Evolutionary conservation across 2,329 filamentous ascomycete species (phyloP).

Genomic region (Tolypocladium tundrense): DNA sequence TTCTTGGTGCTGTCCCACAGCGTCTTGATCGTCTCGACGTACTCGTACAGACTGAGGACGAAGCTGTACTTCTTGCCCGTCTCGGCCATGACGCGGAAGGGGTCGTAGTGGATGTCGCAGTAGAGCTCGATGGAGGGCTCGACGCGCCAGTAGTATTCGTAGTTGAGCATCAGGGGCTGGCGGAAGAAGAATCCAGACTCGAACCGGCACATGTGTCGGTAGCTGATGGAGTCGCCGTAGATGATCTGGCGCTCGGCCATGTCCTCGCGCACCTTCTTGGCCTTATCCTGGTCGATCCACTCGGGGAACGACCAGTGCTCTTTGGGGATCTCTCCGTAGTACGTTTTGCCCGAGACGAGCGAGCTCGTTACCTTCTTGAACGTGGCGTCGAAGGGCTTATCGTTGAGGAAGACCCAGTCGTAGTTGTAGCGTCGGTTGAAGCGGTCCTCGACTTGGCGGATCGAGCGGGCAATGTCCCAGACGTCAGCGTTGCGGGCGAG

Average conservation of each 20-base stretch:
- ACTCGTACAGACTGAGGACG: slow-evolving; percentile 90
- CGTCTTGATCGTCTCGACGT: slow-evolving; percentile 89
- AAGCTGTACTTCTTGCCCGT: slow-evolving; percentile 98
- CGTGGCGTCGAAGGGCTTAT: slow-evolving; percentile 81
- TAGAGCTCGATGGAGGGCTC: slow-evolving; percentile 94
- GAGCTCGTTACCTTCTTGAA: slow-evolving; percentile 89
- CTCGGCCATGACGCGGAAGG: slow-evolving; percentile 94
- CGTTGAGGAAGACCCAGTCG: slow-evolving; percentile 98
- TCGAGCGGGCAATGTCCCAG: slow-evolving; percentile 94
- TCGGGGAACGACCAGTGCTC: slow-evolving; percentile 98
- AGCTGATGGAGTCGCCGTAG: slow-evolving; percentile 93
- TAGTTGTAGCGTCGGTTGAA: slow-evolving; percentile 97
- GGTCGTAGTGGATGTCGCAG: slow-evolving; percentile 92
- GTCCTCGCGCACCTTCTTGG: slow-evolving; percentile 79
- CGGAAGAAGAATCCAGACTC: slow-evolving; percentile 99
- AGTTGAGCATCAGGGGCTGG: slow-evolving; percentile 85
- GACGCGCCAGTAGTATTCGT: slow-evolving; percentile 99
- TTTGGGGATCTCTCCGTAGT: slow-evolving; percentile 78
- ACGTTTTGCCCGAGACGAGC: slow-evolving; percentile 84
- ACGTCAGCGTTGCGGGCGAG: slow-evolving; percentile 87
- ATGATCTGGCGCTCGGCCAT: slow-evolving; percentile 95
- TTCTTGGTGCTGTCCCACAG: slow-evolving; percentile 93
- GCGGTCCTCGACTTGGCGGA: slow-evolving; percentile 92
- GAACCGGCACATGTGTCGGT: slow-evolving; percentile 98
- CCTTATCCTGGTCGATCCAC: slow-evolving; percentile 92